Conservation (phyloP, 208 protist species). For the Trypanosoma cruzi region DNA sequence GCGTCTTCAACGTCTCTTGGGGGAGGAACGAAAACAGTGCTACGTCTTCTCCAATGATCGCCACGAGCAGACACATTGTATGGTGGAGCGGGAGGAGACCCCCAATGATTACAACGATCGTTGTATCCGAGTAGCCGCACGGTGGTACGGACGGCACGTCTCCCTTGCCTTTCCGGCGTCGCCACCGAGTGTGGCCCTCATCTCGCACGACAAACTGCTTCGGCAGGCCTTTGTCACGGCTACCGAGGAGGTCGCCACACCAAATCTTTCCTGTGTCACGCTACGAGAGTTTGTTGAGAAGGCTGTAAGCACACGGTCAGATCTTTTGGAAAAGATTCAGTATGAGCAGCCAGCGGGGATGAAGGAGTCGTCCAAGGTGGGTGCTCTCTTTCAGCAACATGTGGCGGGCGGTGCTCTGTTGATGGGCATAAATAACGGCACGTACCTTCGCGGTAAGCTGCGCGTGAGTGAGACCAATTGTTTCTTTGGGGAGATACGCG, state of each 20-base stretch:
- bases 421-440: conserved; percentile 59
- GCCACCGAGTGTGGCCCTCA: conserved; percentile 42
- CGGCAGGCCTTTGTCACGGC: conserved; percentile 26
- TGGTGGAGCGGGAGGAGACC: conserved; percentile 65
- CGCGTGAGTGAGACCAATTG: conserved; percentile 80
- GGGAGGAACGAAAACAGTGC: conserved; percentile 66
- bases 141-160: conserved; percentile 89
- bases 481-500: conserved; percentile 89
- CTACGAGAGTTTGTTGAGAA: conserved; percentile 66
- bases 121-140: conserved; percentile 76
- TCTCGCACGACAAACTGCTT: conserved; percentile 78
- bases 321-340: conserved; percentile 86
- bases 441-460: conserved; percentile 75
- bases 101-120: conserved; percentile 92
- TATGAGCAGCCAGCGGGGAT: conserved; percentile 67
- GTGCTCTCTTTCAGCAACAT: conserved; percentile 60
- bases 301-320: conserved; percentile 47
- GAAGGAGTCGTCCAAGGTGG: conserved; percentile 56
- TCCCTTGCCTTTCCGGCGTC: conserved; percentile 36
- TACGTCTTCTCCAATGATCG: conserved; percentile 94
- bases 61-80: conserved; percentile 88
- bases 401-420: conserved; percentile 46
- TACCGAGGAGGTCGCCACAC: conserved; percentile 30
- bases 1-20: conserved; percentile 77
- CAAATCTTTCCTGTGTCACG: conserved; percentile 63